phyloP scores from a whole-genome alignment of 805 yeast genomes.

The Ogataea nakhonphanomensis region DNA sequence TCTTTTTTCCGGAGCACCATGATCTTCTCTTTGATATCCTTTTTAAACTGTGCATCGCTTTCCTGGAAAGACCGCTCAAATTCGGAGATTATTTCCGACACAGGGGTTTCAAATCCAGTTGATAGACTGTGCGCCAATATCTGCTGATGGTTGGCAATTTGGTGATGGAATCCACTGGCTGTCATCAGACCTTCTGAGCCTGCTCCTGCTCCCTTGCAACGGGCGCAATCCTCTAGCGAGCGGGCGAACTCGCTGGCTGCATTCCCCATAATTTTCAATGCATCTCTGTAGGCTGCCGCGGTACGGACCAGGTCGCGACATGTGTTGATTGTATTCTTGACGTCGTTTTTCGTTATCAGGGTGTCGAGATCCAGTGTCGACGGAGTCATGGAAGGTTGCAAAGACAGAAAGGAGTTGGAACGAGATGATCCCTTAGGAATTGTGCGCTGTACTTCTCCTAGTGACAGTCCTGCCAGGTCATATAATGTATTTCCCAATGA shows the following conservation, averaged over 20 bases:
- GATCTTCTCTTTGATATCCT: constrained; percentile 50
- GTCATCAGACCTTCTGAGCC: constrained; percentile 62
- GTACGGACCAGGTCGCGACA: constrained; percentile 47
- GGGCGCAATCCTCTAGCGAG: constrained; percentile 62
- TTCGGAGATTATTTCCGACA: constrained; percentile 40
- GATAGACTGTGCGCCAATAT: constrained; percentile 57
- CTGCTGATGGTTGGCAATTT: constrained; percentile 74
- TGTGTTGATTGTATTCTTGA: constrained; percentile 44
- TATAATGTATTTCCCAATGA: constrained; percentile 2
- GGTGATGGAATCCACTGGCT: constrained; percentile 74
- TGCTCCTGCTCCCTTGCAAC: constrained; percentile 57
- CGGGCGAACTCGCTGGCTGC: constrained; percentile 72
- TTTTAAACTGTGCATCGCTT: constrained; percentile 53
- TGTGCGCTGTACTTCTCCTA: constrained; percentile 5
- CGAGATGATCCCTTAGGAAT: constrained; percentile 11
- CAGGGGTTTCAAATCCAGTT: constrained; percentile 54
- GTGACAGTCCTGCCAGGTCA: constrained; percentile 4
- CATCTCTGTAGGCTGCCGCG: constrained; percentile 43
- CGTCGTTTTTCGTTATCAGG: constrained; percentile 58
- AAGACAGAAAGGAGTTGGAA: constrained; percentile 32
- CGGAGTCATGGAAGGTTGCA: constrained; percentile 46
- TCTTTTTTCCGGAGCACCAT: constrained; percentile 56
- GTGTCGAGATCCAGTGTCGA: constrained; percentile 59
- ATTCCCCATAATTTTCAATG: constrained; percentile 45
- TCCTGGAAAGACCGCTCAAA: constrained; percentile 42